Conservation (phyloP, 805 yeast species). For the Lipomyces anomalus region DNA sequence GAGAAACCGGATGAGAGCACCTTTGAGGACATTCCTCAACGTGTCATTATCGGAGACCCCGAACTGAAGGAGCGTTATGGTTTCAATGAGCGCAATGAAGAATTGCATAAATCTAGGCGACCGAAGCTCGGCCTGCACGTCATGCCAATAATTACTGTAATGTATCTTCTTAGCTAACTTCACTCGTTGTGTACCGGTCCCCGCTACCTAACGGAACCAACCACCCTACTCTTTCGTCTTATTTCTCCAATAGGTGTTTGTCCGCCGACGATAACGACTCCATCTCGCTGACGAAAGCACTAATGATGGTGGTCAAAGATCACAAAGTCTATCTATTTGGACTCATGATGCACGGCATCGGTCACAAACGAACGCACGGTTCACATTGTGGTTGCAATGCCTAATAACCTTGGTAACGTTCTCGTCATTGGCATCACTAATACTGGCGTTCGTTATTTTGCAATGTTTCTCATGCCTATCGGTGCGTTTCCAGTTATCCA, state of each 20-base stretch:
- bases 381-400: constrained; percentile 40
- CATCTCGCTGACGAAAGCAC: constrained; percentile 1
- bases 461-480: constrained; percentile 40
- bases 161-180: constrained; percentile 47
- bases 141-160: constrained; percentile 45
- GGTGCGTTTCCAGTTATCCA: constrained; percentile 15
- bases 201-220: constrained; percentile 52
- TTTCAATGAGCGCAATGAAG: constrained; percentile 6
- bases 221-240: constrained; percentile 43
- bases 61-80: background rate
- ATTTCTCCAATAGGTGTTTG: constrained; percentile 40
- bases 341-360: constrained; percentile 30
- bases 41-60: too few relatives aligned
- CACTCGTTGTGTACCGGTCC: constrained; percentile 52
- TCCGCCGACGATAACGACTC: constrained; percentile 33
- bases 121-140: constrained; percentile 46
- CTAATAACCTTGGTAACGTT: constrained; percentile 43
- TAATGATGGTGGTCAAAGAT: constrained; percentile 24
- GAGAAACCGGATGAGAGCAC: too few relatives aligned
- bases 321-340: constrained; percentile 23
- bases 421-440: constrained; percentile 47
- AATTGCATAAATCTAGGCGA: constrained; percentile 29
- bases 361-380: constrained; percentile 21
- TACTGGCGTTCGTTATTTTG: constrained; percentile 53
- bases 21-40: too few relatives aligned